Base-by-base conservation (phyloP, 225 moss, liverwort and hornwort genomes). In the Antitrichia curtipendula region DNA sequence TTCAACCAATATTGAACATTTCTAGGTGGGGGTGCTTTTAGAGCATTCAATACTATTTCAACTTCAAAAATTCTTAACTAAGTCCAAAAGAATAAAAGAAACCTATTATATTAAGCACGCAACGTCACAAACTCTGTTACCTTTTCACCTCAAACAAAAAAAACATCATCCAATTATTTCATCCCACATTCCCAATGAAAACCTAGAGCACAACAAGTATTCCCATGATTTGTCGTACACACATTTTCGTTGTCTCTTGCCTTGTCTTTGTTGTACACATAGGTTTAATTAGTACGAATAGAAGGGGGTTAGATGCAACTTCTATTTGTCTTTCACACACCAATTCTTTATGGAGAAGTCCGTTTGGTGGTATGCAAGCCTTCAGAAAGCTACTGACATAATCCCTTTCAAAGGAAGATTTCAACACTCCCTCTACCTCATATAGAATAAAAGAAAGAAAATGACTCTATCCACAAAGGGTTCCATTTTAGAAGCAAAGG, bases 201-300 rank as follows among this genome's bases (percentile, higher is more conserved):
- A 31, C 9, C 14, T 31, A 31, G 1, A 74, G 4, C 2, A 31
- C 3, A 4, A 70, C 16, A 2, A 71, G 6, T 16, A 16, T 27
- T 71, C 43, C 0, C 5, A 2, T 17, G 2, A 45, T 18, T 17
- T 1, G 1, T 4, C 45, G 29, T 17, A 0, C 18, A 17, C 6
- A 45, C 2, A 0, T 49, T 18, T 32, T 1, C 32, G 4, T 1
- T 19, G 2, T 47, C 19, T 32, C 7, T 14, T 19, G 12, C 1
- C 47, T 2, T 6, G 0, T 40, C 24, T 69, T 1, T 68, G 1
- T 24, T 29, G 4, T 7, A 49, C 3, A 47, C 2, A 16, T 19
- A 49, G 4, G 2, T 32, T 32, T 19, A 1, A 1, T 2, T 7
- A 20, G 12, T 49, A 49, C 0, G 0, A n/a, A 77, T 38, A 77